phyloP scores from a whole-genome alignment of 352 stramenopile species.

The Aphanomyces euteiches region DNA sequence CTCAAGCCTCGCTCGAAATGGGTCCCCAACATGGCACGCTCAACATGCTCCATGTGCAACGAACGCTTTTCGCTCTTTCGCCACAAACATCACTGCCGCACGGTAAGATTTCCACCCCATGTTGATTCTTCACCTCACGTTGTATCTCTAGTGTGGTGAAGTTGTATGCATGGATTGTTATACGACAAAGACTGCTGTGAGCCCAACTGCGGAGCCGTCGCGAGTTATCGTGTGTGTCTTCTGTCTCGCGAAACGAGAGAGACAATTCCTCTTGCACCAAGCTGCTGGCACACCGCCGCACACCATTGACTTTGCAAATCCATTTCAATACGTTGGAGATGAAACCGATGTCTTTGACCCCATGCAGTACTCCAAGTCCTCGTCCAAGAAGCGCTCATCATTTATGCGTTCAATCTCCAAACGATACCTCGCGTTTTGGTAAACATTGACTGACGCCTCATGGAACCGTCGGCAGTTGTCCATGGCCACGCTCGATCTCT shows the following conservation, averaged over 20 bases:
- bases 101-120: conserved; percentile 1
- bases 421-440: too few relatives aligned
- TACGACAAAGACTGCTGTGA: not conserved
- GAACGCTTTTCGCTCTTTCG: conserved; percentile 22
- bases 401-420: too few relatives aligned
- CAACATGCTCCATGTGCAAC: conserved; percentile 16
- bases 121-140: not conserved
- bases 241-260: conserved; percentile 2
- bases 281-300: not conserved
- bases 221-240: conserved; percentile 6
- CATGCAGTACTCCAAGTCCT: too few relatives aligned
- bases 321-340: not conserved
- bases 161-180: conserved; percentile 6
- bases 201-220: not conserved
- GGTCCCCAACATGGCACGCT: conserved; percentile 14
- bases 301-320: not conserved
- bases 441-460: too few relatives aligned
- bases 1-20: conserved; percentile 8
- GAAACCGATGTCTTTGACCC: too few relatives aligned
- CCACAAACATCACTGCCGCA: conserved; percentile 27
- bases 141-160: conserved; percentile 10
- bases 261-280: conserved; percentile 6
- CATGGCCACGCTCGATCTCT: too few relatives aligned
- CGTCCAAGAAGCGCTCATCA: too few relatives aligned
- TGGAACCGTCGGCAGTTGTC: too few relatives aligned